phyloP scores from a whole-genome alignment of 257 asterid genomes.

The Rhazya stricta region DNA sequence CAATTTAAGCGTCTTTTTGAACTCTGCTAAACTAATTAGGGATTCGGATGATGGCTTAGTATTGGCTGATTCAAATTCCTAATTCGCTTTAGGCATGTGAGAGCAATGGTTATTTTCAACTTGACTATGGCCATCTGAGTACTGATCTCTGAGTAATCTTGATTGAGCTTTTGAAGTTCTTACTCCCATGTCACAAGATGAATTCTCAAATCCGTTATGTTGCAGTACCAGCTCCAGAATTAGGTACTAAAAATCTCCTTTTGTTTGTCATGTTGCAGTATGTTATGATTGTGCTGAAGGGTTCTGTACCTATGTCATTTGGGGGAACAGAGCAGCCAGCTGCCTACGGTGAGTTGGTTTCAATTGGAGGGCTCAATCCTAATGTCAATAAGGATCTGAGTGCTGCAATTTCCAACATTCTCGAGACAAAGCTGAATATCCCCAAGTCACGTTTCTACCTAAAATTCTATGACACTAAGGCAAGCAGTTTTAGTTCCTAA shows the following conservation, averaged over 20 bases:
- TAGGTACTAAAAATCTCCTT: neutral
- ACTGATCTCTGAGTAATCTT: neutral
- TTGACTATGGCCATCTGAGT: neutral
- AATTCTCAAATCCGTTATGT: neutral
- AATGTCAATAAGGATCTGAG: constrained; percentile 85
- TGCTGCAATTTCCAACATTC: constrained; percentile 71
- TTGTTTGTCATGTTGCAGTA: constrained; percentile 45
- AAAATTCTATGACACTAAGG: constrained; percentile 90
- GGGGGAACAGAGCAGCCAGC: constrained; percentile 92
- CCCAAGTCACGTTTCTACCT: constrained; percentile 85
- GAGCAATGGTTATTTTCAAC: neutral
- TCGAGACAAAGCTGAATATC: constrained; percentile 68
- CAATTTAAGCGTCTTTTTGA: neutral
- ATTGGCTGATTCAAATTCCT: neutral
- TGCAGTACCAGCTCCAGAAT: no score
- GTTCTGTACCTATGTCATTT: constrained; percentile 86
- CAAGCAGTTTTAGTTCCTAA: constrained; percentile 23
- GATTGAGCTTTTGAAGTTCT: neutral
- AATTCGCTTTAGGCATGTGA: neutral
- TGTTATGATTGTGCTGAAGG: constrained; percentile 92
- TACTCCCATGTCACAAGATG: neutral
- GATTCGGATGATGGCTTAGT: neutral
- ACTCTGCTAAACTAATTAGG: neutral
- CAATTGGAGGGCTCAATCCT: constrained; percentile 78
- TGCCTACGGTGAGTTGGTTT: constrained; percentile 84